A percentile compares a stretch with the other conserved stretches of the same genome.
Evolutionary conservation across 768 basidiomycete genomes (phyloP).

Genomic region (Boletus barrowsii): DNA sequence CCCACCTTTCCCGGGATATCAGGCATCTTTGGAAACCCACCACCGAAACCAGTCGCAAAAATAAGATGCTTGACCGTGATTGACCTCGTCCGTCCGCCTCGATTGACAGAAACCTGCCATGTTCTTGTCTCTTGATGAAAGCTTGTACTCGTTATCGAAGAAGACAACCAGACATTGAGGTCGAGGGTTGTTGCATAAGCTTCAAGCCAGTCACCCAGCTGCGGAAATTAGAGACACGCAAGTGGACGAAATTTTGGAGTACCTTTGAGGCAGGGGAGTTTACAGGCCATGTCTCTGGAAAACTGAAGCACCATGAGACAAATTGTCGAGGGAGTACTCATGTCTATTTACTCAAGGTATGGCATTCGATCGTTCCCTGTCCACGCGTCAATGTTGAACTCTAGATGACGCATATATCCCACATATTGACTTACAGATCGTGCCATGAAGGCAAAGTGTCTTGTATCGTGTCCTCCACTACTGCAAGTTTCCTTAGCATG

Average conservation of each 20-base stretch:
- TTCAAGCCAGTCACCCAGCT: conserved; percentile 66
- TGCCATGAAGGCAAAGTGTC: conserved; percentile 50
- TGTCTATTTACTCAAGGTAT: conserved; percentile 44
- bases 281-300: conserved; percentile 52
- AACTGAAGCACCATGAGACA: conserved; percentile 31
- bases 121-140: conserved; percentile 35
- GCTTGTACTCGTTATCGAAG: conserved; percentile 34
- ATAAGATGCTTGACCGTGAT: conserved; percentile 49
- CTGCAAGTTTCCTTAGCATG: conserved; percentile 1
- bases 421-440: conserved; percentile 39
- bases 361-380: conserved; percentile 54
- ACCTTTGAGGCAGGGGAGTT: conserved; percentile 52
- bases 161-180: conserved; percentile 58
- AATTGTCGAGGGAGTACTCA: background rate
- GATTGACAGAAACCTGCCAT: conserved; percentile 43
- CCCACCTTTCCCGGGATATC: conserved; percentile 41
- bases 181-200: conserved; percentile 55
- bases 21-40: conserved; percentile 47
- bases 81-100: conserved; percentile 28
- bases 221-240: background rate
- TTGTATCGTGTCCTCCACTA: conserved; percentile 58
- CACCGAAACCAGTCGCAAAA: conserved; percentile 52
- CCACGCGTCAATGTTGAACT: background rate
- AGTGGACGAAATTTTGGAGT: background rate
- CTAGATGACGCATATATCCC: conserved; percentile 1